Evolutionary conservation across 1,139 yeast genomes (phyloP).

Genomic region (Scheffersomyces cryptocercus): DNA sequence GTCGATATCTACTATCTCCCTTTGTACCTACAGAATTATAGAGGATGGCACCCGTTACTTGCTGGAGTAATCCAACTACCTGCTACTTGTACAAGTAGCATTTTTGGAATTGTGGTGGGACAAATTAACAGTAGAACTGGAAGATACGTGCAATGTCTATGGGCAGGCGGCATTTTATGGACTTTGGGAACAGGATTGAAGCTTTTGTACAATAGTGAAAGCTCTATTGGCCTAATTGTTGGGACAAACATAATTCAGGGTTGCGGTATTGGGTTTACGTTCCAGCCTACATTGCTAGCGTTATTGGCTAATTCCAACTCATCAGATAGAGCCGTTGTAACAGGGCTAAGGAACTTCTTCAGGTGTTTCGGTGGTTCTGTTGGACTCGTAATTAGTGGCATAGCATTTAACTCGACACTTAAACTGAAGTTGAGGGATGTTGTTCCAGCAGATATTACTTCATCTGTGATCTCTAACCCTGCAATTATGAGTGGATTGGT

Average conservation of each 20-base stretch:
- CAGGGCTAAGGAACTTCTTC: constrained; percentile 52
- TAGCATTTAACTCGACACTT: background rate
- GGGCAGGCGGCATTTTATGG: constrained; percentile 47
- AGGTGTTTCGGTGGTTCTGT: constrained; percentile 58
- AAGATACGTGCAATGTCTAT: constrained; percentile 42
- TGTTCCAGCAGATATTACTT: background rate
- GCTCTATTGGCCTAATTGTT: constrained; percentile 32
- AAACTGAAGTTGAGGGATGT: background rate
- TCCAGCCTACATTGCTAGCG: constrained; percentile 60
- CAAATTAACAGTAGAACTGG: constrained; percentile 43
- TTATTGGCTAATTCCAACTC: constrained; percentile 53
- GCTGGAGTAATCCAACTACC: background rate
- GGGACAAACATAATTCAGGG: constrained; percentile 46
- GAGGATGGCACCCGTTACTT: constrained; percentile 34
- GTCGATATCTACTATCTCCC: constrained; percentile 49
- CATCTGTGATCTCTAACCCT: background rate
- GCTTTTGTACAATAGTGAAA: constrained; percentile 30
- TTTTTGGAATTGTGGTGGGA: constrained; percentile 47
- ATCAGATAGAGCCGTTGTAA: constrained; percentile 57
- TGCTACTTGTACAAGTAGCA: constrained; percentile 27
- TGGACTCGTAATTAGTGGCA: constrained; percentile 44
- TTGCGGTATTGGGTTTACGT: constrained; percentile 51
- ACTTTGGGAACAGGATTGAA: constrained; percentile 39
- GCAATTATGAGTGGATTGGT: background rate
- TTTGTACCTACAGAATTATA: constrained; percentile 52